Evolutionary conservation across 352 stramenopile species (phyloP), one percentile per base, ranked within the genome.

Genomic region (Globisporangium nunn): DNA sequence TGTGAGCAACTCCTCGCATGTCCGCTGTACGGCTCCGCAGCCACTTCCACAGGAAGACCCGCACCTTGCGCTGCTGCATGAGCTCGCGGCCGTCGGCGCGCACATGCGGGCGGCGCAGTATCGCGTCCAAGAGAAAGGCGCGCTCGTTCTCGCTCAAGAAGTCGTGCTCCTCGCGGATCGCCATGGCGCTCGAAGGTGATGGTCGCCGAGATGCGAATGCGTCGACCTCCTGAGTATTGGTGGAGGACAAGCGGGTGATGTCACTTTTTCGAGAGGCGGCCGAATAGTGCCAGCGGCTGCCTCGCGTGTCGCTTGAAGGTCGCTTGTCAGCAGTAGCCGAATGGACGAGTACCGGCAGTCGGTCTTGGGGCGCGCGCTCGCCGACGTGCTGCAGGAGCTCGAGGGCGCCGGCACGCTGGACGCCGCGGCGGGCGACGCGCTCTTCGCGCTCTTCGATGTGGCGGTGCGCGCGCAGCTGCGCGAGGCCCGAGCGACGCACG

Each of bases 141-240:
- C 81, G 83, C 69, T 93, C 82, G 54, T 86, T 93, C 59, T 87
- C 81, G 66, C 78, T 90, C 55, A 90, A 64, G 56, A 90, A 86
- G 67, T 89, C 79, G 64, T 82, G 69, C 55, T 86, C 78, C 64
- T 81, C 78, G 40, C 66, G 64, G 56, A 77, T 67, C 53, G 76
- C 72, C 74, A 81, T 82, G 23, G n/a, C 18, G 50, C n/a, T 40
- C 14, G 29, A 17, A 35, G 14, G 6, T 14, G 17, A 5, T 28
- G 5, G 6, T 7, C 6, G 23, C 15, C 15, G 14, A 28, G 41
- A 6, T 6, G 14, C 43, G 43, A 48, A 12, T 18, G 17, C 11
- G 17, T n/a, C 17, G 4, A 31, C 31, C 23, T 23, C 23, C 23
- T 23, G 23, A 23, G 23, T 23, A 23, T 23, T 58, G 28, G 31